Percentiles rank a stretch among this genome's conserved stretches.
Conservation (phyloP, 2,329 filamentous ascomycete genomes). For the Bertia moriformis region DNA sequence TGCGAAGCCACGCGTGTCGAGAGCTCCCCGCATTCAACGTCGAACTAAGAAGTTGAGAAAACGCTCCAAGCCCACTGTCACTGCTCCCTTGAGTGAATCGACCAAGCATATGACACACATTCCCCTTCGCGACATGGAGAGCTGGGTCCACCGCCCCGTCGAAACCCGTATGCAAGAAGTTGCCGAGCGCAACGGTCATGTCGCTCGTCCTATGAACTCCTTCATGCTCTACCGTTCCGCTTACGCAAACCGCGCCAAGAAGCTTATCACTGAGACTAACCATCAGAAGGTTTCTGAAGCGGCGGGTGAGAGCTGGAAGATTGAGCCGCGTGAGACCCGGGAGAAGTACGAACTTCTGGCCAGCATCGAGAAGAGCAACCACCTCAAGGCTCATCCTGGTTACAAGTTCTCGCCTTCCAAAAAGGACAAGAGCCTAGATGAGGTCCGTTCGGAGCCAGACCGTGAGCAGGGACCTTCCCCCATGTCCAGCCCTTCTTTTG, state of each 20-base stretch:
- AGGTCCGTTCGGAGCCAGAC: background rate
- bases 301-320: constrained; percentile 47
- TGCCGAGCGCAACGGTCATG: constrained; percentile 38
- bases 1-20: background rate
- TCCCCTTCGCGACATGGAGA: constrained; percentile 46
- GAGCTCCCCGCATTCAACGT: background rate
- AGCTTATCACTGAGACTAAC: constrained; percentile 49
- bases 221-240: constrained; percentile 60
- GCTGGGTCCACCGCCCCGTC: constrained; percentile 42
- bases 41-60: background rate
- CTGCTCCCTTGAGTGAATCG: constrained; percentile 34
- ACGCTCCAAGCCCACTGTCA: background rate
- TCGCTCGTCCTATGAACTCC: constrained; percentile 55
- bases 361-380: constrained; percentile 46
- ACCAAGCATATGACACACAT: constrained; percentile 33
- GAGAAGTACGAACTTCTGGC: constrained; percentile 46
- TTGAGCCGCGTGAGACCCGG: constrained; percentile 41
- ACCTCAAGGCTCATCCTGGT: constrained; percentile 45
- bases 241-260: constrained; percentile 49
- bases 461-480: background rate
- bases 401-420: constrained; percentile 60
- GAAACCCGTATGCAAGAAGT: constrained; percentile 37
- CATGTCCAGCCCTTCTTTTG: background rate
- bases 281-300: constrained; percentile 52
- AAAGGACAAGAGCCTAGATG: constrained; percentile 7